Conservation (phyloP, 495 filamentous ascomycete species). For the Cetradonia linearis region DNA sequence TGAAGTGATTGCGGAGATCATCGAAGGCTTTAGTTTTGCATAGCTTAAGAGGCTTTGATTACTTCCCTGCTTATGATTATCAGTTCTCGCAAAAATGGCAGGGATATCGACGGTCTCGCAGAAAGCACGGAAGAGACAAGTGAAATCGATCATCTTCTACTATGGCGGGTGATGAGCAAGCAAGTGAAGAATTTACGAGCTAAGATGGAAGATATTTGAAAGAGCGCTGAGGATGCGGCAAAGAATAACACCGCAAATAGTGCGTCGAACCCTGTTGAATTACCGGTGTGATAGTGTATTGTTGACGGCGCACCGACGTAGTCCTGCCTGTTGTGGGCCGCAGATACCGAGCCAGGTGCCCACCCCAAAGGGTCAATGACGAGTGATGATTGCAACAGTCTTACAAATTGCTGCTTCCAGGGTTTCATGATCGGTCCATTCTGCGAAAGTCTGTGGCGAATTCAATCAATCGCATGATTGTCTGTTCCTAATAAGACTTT, state of each 20-base stretch:
- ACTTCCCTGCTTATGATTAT: constrained; percentile 47
- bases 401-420: background rate
- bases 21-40: constrained; percentile 52
- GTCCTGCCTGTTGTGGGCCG: background rate
- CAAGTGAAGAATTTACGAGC: constrained; percentile 45
- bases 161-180: constrained; percentile 49
- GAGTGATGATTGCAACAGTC: background rate
- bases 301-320: background rate
- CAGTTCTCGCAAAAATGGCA: constrained; percentile 14
- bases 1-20: constrained; percentile 46
- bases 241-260: background rate
- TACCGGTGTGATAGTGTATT: background rate
- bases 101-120: constrained; percentile 9
- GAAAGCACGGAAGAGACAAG: constrained; percentile 26
- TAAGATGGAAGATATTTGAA: constrained; percentile 39
- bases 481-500: no score
- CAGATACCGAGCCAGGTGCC: background rate
- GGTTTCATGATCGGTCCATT: no score
- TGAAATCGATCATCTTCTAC: constrained; percentile 35
- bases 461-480: no score
- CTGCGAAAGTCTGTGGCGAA: no score
- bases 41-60: constrained; percentile 58
- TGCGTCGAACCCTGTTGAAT: background rate
- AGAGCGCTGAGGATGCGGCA: constrained; percentile 11
- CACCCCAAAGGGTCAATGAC: background rate